Evolutionary conservation across 169 alveolate species (phyloP).

Genomic region (Cryptosporidium sp.): DNA sequence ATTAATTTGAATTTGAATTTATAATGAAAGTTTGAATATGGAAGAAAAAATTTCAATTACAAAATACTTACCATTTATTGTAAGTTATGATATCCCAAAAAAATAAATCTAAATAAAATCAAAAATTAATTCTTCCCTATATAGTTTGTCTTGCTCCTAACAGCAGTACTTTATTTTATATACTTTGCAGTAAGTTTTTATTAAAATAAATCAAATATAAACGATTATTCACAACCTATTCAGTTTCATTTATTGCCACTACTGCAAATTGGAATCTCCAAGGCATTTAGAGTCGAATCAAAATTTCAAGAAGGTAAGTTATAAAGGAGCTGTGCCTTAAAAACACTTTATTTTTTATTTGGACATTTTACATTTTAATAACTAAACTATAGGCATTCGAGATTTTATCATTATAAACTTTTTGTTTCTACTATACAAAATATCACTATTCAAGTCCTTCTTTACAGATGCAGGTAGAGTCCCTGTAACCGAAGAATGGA

Average conservation of each 20-base stretch:
- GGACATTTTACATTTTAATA: not conserved
- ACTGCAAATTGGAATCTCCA: constrained; percentile 51
- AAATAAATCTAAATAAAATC: not conserved
- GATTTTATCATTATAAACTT: constrained; percentile 49
- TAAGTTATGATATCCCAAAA: constrained; percentile 3
- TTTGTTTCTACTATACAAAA: constrained; percentile 25
- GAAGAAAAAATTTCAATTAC: constrained; percentile 57
- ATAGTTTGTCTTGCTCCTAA: constrained; percentile 51
- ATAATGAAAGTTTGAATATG: constrained; percentile 73
- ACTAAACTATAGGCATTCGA: constrained; percentile 16
- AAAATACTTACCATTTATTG: constrained; percentile 66
- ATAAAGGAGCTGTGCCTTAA: not conserved
- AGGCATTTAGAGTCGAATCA: constrained; percentile 50
- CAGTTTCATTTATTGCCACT: constrained; percentile 65
- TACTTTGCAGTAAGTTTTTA: constrained; percentile 64
- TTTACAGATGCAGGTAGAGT: constrained; percentile 70
- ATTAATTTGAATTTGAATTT: constrained; percentile 1
- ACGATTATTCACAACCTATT: not conserved
- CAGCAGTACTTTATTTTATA: constrained; percentile 55
- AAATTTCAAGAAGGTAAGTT: constrained; percentile 69
- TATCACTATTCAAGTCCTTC: constrained; percentile 57
- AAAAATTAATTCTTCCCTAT: not conserved
- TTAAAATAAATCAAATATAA: not conserved
- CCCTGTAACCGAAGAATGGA: constrained; percentile 75
- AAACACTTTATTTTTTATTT: not conserved